Evolutionary conservation across 257 asterid species (phyloP).

Genomic region (Nyctanthes arbortristis): DNA sequence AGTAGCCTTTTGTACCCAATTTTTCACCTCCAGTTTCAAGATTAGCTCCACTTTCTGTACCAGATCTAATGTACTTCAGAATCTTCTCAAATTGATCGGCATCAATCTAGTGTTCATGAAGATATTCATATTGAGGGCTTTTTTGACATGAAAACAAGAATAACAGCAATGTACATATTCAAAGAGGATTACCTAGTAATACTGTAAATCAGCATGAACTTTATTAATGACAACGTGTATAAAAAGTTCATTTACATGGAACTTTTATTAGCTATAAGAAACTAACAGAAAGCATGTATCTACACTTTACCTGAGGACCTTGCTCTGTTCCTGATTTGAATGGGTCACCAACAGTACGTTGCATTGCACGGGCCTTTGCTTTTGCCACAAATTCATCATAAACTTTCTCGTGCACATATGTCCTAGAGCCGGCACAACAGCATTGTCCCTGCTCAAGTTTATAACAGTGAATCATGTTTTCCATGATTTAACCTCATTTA

Average conservation of each 20-base stretch:
- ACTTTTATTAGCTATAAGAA: neutral
- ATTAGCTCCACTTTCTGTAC: conserved; percentile 71
- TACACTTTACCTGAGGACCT: conserved; percentile 83
- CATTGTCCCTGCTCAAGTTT: conserved; percentile 76
- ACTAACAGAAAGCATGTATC: neutral
- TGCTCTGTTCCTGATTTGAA: conserved; percentile 85
- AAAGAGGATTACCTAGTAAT: neutral
- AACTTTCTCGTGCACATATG: conserved; percentile 81
- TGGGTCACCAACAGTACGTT: conserved; percentile 93
- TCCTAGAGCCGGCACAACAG: conserved; percentile 95
- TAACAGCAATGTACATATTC: neutral
- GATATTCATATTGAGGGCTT: conserved; percentile 3
- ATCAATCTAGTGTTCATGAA: conserved; percentile 52
- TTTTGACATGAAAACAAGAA: conserved; percentile 11
- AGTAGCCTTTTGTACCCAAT: conserved; percentile 69
- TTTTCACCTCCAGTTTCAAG: conserved; percentile 85
- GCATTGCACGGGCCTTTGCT: conserved; percentile 70
- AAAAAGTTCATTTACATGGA: neutral
- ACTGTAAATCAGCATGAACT: neutral
- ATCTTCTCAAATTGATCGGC: conserved; percentile 74
- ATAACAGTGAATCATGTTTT: neutral
- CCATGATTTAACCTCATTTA: neutral
- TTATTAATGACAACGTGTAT: neutral
- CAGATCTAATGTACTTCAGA: conserved; percentile 57
- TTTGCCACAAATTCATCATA: conserved; percentile 87